Evolutionary conservation across 345 rosid species (phyloP).

Genomic region (Citrus unshiu): DNA sequence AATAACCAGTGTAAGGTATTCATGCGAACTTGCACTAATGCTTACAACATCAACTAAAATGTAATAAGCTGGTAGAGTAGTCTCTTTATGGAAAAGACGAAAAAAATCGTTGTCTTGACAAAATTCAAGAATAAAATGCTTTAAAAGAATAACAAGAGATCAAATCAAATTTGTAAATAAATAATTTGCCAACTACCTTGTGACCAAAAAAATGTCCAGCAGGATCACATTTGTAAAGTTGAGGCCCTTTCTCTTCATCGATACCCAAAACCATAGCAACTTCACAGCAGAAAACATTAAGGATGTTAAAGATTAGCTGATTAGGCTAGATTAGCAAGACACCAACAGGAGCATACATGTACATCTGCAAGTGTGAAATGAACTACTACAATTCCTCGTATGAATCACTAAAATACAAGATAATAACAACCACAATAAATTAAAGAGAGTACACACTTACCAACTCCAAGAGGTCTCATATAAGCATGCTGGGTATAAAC

Average conservation of each 20-base stretch:
- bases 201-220: constrained; percentile 98
- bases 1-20: not conserved
- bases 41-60: not conserved
- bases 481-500: constrained; percentile 98
- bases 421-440: not conserved
- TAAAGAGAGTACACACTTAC: constrained; percentile 37
- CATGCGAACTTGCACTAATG: not conserved
- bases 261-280: constrained; percentile 98
- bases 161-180: not conserved
- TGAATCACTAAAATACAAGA: not conserved
- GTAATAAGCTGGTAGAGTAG: not conserved
- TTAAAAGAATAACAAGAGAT: not conserved
- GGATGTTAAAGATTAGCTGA: not conserved
- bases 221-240: constrained; percentile 95
- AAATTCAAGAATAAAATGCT: not conserved
- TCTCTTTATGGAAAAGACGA: not conserved
- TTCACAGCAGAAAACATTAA: constrained; percentile 20
- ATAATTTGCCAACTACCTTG: constrained; percentile 49
- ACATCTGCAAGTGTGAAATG: not conserved
- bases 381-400: not conserved
- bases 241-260: constrained; percentile 94
- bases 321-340: not conserved
- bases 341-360: not conserved
- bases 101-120: not conserved
- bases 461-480: constrained; percentile 99